These are phyloP conservation scores for Tripterygium wilfordii DNA, from an alignment of 177 flowering plant genomes.

Conservation along the genomic window DNA sequence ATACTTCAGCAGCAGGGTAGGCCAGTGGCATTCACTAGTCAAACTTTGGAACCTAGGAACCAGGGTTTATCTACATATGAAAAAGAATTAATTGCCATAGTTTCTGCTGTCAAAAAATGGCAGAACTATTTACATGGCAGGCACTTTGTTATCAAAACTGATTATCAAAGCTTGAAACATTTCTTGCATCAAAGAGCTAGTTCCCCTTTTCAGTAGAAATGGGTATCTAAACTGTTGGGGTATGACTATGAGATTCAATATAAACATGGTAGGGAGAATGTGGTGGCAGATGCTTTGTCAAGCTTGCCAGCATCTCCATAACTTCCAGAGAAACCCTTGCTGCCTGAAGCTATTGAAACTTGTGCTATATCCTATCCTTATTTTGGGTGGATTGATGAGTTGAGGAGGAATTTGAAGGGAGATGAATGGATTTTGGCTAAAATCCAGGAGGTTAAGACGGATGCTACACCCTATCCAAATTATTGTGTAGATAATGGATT, in stretches of 20 bases:
- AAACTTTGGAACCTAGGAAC: neutral
- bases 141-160: conserved; percentile 9
- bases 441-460: too few species aligned
- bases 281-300: conserved; percentile 8
- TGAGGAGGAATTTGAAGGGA: too few species aligned
- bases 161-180: conserved; percentile 6
- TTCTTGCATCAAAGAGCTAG: conserved; percentile 2
- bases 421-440: too few species aligned
- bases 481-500: too few species aligned
- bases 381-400: too few species aligned
- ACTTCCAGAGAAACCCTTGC: neutral
- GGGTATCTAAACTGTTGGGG: conserved; percentile 7
- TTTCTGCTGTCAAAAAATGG: conserved; percentile 9
- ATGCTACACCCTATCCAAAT: too few species aligned
- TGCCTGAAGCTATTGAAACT: too few species aligned
- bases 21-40: neutral
- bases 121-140: conserved; percentile 1
- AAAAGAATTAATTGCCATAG: conserved; percentile 12
- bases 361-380: too few species aligned
- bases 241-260: conserved; percentile 10
- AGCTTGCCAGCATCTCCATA: neutral
- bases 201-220: conserved; percentile 1
- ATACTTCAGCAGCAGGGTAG: neutral
- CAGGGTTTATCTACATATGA: conserved; percentile 4
- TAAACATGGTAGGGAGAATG: neutral